Base-by-base conservation (phyloP, 1,139 yeast species). In the Pichia sp. region DNA sequence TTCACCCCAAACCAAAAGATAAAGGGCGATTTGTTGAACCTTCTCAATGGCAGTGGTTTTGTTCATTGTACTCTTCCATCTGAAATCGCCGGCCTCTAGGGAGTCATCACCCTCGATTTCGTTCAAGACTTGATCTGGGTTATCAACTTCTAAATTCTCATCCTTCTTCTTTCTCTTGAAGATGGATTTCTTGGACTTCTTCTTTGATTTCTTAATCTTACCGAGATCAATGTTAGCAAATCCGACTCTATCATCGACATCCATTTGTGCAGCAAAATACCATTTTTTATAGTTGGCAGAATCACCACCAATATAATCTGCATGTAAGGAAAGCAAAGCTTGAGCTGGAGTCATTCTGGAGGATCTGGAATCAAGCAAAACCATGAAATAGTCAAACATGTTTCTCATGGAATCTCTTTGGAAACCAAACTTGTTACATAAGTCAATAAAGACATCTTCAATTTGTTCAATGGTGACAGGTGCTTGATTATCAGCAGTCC, bases 1-100 rank as follows among this genome's bases (percentile, higher is more conserved):
- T 55, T 86, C 96, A 1, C 94, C 94, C 96, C 96, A 86, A 47
- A 84, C 74, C 41, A 84, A 60, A 16, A 86, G 63, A 53, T 80
- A 86, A 20, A 86, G 57, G 0, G 83, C 77, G 22, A 86, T 56
- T 46, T 86, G 93, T 37, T 76, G 67, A 3, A 77, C 72, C 55
- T 77, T 69, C 41, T 80, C 78, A 6, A 62, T 51, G 2, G 81
- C 66, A 0, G 74, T 51, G 37, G 77, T 56, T 5, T 59, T 56
- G 38, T 67, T 67, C 87, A 84, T 79, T 45, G 67, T 72, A 9
- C 60, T 52, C 35, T 67, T 69, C 91, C 94, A 84, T 55, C 73
- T 67, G 44, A 65, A 68, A 51, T 75, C 74, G 6, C 78, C 72
- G 32, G 73, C 69, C 33, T 67, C 67, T 35, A 67, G 55, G 19